Percentiles rank a stretch among this genome's conserved stretches.
These are phyloP conservation scores for Kuraishia floccosa DNA, from an alignment of 805 yeast species.

Conservation along the genomic window DNA sequence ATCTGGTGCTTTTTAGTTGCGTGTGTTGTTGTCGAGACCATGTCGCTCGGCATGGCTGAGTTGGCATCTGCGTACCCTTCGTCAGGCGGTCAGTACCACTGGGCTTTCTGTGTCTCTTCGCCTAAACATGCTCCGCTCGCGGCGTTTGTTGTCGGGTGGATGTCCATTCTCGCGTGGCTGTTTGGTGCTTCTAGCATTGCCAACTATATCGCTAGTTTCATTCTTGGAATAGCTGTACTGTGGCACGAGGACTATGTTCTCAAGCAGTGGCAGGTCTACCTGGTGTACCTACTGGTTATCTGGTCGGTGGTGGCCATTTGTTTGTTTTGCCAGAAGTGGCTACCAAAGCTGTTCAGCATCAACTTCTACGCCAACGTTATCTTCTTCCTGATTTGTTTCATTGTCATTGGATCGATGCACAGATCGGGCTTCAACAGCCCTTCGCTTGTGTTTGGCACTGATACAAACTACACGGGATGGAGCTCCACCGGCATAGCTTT, in stretches of 20 bases:
- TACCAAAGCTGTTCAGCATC: constrained; percentile 6
- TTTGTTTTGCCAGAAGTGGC: constrained; percentile 5
- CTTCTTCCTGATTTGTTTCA: constrained; percentile 12
- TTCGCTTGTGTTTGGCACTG: constrained; percentile 7
- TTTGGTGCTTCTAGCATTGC: constrained; percentile 9
- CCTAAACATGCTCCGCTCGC: constrained; percentile 7
- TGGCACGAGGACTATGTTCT: constrained; percentile 6
- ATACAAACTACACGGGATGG: constrained; percentile 18
- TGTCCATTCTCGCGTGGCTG: constrained; percentile 11
- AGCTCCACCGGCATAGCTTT: constrained; percentile 14
- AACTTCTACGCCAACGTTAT: constrained; percentile 14
- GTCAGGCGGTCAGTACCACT: constrained; percentile 20
- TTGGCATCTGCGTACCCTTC: constrained; percentile 19
- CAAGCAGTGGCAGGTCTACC: constrained; percentile 7
- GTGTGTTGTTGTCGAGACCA: too few relatives aligned
- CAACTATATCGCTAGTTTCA: constrained; percentile 5
- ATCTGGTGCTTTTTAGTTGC: too few relatives aligned
- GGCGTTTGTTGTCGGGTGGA: constrained; percentile 15
- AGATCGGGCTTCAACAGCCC: background rate
- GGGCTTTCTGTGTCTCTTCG: constrained; percentile 18
- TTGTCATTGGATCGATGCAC: constrained; percentile 6
- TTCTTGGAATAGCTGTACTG: constrained; percentile 5
- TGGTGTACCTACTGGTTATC: constrained; percentile 8
- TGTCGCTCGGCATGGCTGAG: constrained; percentile 42
- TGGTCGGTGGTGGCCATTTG: constrained; percentile 11